Conservation (phyloP, 2,329 filamentous ascomycete species). For the Orbilia ellipsospora region DNA sequence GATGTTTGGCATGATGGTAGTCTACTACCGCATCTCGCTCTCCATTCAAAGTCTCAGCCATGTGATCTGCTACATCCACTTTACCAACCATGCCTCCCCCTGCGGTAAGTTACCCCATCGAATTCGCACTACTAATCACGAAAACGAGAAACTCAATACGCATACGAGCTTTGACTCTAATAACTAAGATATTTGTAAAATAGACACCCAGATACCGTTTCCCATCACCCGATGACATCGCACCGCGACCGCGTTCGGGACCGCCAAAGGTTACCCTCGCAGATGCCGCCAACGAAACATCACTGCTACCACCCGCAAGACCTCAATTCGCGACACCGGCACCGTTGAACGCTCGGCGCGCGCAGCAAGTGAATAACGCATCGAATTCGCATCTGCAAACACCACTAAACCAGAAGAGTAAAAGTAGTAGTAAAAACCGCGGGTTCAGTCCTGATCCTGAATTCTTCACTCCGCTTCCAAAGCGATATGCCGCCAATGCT, state of each 20-base stretch:
- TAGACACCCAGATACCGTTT: slow-evolving; percentile 51
- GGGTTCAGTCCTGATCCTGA: slow-evolving; percentile 52
- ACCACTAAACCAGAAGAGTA: background rate
- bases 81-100: slow-evolving; percentile 27
- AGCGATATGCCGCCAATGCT: background rate
- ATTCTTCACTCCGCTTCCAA: slow-evolving; percentile 28
- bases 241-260: slow-evolving; percentile 15
- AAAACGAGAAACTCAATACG: no score
- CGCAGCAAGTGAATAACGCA: background rate
- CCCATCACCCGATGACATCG: slow-evolving; percentile 39
- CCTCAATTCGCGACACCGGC: slow-evolving; percentile 44
- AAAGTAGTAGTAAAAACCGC: slow-evolving; percentile 5
- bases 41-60: slow-evolving; percentile 6
- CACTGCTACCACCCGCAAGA: slow-evolving; percentile 2
- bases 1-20: background rate
- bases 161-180: background rate
- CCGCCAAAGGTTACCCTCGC: slow-evolving; percentile 4
- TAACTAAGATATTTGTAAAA: background rate
- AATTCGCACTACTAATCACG: background rate
- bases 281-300: background rate
- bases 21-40: background rate
- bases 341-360: slow-evolving; percentile 8
- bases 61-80: slow-evolving; percentile 3
- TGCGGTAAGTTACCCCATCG: slow-evolving; percentile 18
- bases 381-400: slow-evolving; percentile 4